A percentile compares a stretch with the other conserved stretches of the same genome.
Conservation (phyloP, 1,139 yeast genomes). For the Candida glucosophila region DNA sequence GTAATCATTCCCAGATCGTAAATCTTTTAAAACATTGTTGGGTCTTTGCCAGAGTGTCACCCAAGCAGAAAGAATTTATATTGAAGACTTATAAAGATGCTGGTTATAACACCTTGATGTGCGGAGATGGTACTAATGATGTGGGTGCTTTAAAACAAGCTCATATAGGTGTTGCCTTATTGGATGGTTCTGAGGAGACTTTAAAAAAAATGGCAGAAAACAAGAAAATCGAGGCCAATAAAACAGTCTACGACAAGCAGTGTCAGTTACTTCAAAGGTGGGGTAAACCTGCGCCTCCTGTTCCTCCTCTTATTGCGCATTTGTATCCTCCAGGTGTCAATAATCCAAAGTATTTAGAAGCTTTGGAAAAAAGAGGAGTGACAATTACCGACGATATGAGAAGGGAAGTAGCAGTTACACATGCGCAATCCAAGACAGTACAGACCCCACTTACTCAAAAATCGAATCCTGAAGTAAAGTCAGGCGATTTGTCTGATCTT, state of each 20-base stretch:
- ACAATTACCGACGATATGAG: slow-evolving; percentile 61
- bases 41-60: slow-evolving; percentile 98
- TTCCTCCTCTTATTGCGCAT: slow-evolving; percentile 83
- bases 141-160: slow-evolving; percentile 99
- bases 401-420: slow-evolving; percentile 46
- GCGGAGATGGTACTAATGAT: slow-evolving; percentile 99
- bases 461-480: no score
- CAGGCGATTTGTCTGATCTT: no score
- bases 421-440: slow-evolving; percentile 20
- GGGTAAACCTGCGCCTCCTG: slow-evolving; percentile 81
- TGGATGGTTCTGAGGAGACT: slow-evolving; percentile 95
- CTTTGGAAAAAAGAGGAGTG: slow-evolving; percentile 78
- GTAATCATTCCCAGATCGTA: slow-evolving; percentile 56
- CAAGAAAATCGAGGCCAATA: slow-evolving; percentile 56
- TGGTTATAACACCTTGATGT: slow-evolving; percentile 93
- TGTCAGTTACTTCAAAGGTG: slow-evolving; percentile 68
- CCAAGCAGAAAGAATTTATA: slow-evolving; percentile 88
- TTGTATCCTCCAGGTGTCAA: slow-evolving; percentile 92
- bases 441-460: slow-evolving; percentile 22
- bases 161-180: slow-evolving; percentile 91
- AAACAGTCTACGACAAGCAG: slow-evolving; percentile 77
- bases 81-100: slow-evolving; percentile 75
- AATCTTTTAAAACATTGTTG: slow-evolving; percentile 81
- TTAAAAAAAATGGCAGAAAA: slow-evolving; percentile 84
- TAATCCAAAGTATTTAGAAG: slow-evolving; percentile 82